Base-by-base conservation (phyloP, 148 eudicot genomes). In the Rhododendron mucronatum region DNA sequence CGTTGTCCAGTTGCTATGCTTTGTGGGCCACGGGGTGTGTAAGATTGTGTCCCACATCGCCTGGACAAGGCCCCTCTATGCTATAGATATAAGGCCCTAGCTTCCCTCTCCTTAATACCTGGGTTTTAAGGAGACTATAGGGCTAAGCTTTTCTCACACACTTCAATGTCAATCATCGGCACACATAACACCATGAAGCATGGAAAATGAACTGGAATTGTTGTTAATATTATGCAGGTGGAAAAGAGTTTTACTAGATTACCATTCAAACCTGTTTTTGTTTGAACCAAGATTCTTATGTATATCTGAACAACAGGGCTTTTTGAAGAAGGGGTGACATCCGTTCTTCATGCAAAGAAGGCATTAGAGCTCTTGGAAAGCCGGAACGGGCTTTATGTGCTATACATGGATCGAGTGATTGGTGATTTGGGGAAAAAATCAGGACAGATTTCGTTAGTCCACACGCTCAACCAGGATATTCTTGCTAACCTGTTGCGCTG, bases 331-430 rank as follows among this genome's bases (percentile, higher is more conserved):
- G 95, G 98, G 96, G 89, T 91, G 71, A 53, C 86, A 78, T 95
- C 97, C 53, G 61, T 93, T 91, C 92, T 88, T 71, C 93, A 91
- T 78, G 93, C 93, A 78, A 91, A 91, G 74, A 93, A 92, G 86
- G 90, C 92, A 57, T 88, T 95, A 89, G 94, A 93, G 61, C 87
- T 90, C 48, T 59, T 95, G 88, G 97, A 96, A 84, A 88, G 84
- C 88, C 90, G 96, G 89, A 91, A 92, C 73, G 93, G 93, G 41
- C 93, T 96, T 76, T 96, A 96, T 82, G 89, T 93, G 9, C 57
- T 94, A 21, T 95, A 96, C 93, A 92, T 95, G 94, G 99, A 96
- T 86, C 93, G 97, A 51, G 94, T 96, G 50, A 88, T 91, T 33
- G 95, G 98, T 28, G 91, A 82, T 82, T 84, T 96, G 86, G 93